Conservation (phyloP, 208 protist species). For the Herpetomonas tarakana region DNA sequence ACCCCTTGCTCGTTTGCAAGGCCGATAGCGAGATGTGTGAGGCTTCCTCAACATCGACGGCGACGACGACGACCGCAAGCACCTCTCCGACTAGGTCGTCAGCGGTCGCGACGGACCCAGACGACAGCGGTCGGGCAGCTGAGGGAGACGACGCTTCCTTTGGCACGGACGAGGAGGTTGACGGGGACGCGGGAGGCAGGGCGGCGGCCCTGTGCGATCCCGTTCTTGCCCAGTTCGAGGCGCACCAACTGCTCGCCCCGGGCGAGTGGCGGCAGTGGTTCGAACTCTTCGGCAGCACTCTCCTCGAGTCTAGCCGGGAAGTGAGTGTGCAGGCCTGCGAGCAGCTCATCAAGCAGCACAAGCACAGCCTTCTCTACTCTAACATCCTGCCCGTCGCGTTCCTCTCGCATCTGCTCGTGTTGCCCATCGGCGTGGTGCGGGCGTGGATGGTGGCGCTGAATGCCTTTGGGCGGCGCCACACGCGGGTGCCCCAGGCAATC, state of each 20-base stretch:
- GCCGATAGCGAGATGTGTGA: no score
- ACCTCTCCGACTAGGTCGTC: no score
- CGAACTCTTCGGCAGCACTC: conserved; percentile 50
- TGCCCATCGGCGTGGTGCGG: conserved; percentile 25
- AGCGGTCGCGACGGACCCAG: no score
- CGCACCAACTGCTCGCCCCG: conserved; percentile 33
- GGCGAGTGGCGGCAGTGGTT: conserved; percentile 71
- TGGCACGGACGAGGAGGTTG: no score
- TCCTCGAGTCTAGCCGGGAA: conserved; percentile 55
- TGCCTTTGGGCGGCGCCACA: conserved; percentile 46
- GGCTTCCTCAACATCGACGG: no score
- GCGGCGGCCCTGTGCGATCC: no score
- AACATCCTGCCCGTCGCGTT: conserved; percentile 71
- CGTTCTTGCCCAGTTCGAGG: conserved; percentile 33
- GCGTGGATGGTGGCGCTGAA: conserved; percentile 60
- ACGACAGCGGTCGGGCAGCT: no score
- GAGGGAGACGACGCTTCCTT: no score
- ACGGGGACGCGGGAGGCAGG: no score
- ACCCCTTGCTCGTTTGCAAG: no score
- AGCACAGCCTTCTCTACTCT: conserved; percentile 60
- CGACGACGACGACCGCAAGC: no score
- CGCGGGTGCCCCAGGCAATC: conserved; percentile 56
- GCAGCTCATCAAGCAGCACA: conserved; percentile 48
- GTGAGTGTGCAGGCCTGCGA: conserved; percentile 58
- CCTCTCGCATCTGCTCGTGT: conserved; percentile 57